Evolutionary conservation across 306 rosid genomes (phyloP), one percentile per base, ranked within the genome.

Genomic region (Vigna angularis): DNA sequence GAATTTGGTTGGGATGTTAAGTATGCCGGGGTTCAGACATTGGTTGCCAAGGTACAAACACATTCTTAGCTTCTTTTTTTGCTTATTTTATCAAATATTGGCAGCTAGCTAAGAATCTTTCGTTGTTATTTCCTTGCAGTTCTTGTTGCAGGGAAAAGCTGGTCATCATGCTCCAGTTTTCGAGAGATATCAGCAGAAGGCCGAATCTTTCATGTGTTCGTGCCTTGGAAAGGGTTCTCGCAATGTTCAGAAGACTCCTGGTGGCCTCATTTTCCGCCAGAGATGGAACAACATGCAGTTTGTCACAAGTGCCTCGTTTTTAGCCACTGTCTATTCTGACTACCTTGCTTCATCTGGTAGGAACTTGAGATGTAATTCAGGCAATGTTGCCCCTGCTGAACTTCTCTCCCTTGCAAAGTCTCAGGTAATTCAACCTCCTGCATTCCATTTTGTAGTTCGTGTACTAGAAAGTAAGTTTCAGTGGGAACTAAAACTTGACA

Each of bases 211-310:
- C 87, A 88, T 94, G 92, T 94, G 98, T 71, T 86, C 95, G 0
- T 88, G 92, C 82, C 57, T 94, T 2, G 94, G 97, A 65, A 94
- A 89, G 87, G 89, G 95, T 30, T 59, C 42, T 55, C 84, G 78
- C 52, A 94, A 94, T 51, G 85, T 85, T 22, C 95, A 86, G 86
- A 93, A 86, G 75, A 94, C 98, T 15, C 98, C 99, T 0, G 99
- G 97, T 50, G 99, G 99, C 56, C 96, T 95, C 51, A 79, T 95
- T 24, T 91, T 79, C 88, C 89, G 96, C 9, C 98, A 93, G 77
- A 86, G 96, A 70, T 95, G 99, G 99, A 95, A 95, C 84, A 92
- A 93, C 87, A 61, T 95, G 97, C 99, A 95, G 81, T 93, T 92
- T 69, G 98, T 90, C 32, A 93, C 98, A 4, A 87, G 96, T 67